Conservation (phyloP, 768 basidiomycete genomes). For the Kwoniella mangroviensis region DNA sequence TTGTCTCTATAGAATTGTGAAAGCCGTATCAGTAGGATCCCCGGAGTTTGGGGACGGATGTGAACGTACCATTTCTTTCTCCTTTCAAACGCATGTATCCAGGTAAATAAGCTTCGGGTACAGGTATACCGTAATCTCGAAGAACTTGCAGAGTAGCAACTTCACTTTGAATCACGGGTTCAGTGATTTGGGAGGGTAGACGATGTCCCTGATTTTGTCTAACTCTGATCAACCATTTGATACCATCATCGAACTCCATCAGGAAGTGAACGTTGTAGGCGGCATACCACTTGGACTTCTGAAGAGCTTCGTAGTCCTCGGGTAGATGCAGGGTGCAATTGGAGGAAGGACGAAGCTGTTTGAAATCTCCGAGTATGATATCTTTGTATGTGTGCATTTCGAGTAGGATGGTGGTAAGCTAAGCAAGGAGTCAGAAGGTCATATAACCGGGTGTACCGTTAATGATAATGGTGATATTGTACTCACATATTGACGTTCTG, state of each 20-base stretch:
- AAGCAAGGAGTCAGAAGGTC: no score
- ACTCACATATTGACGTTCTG: no score
- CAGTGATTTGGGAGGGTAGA: constrained; percentile 1
- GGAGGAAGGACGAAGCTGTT: constrained; percentile 2
- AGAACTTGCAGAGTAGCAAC: constrained; percentile 23
- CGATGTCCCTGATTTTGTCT: constrained; percentile 3
- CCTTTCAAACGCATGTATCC: background rate
- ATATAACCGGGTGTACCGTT: no score
- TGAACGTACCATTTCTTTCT: background rate
- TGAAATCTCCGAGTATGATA: background rate
- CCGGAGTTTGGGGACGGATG: background rate
- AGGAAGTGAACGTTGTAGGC: constrained; percentile 23
- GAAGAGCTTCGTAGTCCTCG: background rate
- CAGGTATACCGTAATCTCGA: background rate
- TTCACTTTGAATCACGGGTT: constrained; percentile 13
- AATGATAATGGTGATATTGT: no score
- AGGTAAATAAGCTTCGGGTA: constrained; percentile 16
- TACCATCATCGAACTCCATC: constrained; percentile 24
- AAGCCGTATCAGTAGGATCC: background rate
- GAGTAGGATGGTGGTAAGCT: background rate
- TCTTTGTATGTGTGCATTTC: background rate
- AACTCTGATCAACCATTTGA: constrained; percentile 26
- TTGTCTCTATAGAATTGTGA: background rate
- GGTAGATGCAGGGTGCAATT: constrained; percentile 3
- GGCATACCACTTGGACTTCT: background rate